phyloP scores from a whole-genome alignment of 257 asterid genomes.

The Linaria vulgaris region DNA sequence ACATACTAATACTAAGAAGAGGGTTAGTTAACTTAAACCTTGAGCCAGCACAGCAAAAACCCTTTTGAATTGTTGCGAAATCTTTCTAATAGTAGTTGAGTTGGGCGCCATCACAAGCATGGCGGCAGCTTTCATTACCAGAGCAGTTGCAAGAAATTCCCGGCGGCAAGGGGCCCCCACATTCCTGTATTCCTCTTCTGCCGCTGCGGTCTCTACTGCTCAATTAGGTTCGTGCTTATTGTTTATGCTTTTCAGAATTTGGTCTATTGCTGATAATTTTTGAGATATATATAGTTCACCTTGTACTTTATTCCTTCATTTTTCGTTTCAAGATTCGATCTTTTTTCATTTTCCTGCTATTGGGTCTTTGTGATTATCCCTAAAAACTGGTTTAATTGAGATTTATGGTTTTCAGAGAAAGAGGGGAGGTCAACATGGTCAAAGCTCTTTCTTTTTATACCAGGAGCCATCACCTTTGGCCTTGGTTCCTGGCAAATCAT shows the following conservation, averaged over 20 bases:
- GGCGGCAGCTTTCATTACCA: constrained; percentile 50
- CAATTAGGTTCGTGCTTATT: too few species aligned
- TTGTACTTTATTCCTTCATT: too few species aligned
- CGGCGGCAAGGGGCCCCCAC: constrained; percentile 36
- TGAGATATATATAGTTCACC: too few species aligned
- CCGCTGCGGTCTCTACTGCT: constrained; percentile 40
- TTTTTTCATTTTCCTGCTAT: neutral
- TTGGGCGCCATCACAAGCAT: constrained; percentile 29
- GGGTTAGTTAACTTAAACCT: too few species aligned
- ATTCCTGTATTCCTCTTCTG: constrained; percentile 43
- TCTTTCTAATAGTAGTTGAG: too few species aligned
- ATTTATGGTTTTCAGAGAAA: constrained; percentile 45
- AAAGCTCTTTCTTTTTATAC: constrained; percentile 77
- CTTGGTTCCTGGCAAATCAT: constrained; percentile 95
- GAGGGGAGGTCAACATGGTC: constrained; percentile 66
- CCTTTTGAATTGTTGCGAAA: too few species aligned
- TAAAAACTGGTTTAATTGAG: too few species aligned
- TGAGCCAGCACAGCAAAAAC: too few species aligned
- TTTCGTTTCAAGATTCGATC: constrained; percentile 4
- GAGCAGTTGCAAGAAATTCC: constrained; percentile 45
- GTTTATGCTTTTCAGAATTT: too few species aligned
- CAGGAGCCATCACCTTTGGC: constrained; percentile 90
- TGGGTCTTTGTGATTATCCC: neutral
- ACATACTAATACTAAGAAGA: too few species aligned
- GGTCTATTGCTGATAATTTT: too few species aligned